Base-by-base conservation (phyloP, 768 basidiomycete species). In the Aureoboletus auriporus region DNA sequence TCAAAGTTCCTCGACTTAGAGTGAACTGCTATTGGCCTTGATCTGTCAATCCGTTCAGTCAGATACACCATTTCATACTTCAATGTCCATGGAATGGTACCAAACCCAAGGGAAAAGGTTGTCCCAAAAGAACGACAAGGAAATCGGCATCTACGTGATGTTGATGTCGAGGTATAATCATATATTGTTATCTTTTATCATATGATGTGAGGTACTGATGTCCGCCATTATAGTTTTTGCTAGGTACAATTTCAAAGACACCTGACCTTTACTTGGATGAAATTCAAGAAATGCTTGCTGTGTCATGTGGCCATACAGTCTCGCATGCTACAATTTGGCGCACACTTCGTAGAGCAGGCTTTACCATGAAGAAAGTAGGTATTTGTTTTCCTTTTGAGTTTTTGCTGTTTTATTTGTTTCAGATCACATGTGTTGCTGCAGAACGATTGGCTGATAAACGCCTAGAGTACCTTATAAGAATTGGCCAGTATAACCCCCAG, bases 321-420 rank as follows among this genome's bases (percentile, higher is more conserved):
- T 41, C 39, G 8, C 33, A 10, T 41, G 20, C 39, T 1, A 47
- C 46, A 11, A 35, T 47, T 33, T 47, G 46, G 46, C 29, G 14
- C 7, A 41, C 39, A 4, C 46, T 40, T 41, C 20, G 20, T 8
- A 30, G 28, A 6, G 23, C 20, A 6, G 46, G 46, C 20, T 40
- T 40, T 40, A 47, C 26, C 0, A 42, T 47, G 46, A 47, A 47
- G n/a, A n/a, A n/a, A n/a, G n/a, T 30, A 47, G 31, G 46, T 34
- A n/a, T 8, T 8, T 46, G 1, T 28, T 37, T 6, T 36, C 11
- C 7, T 13, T 27, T 26, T 3, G 8, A 20, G 3, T 28, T 29
- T 27, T 6, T 26, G 29, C 20, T 30, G 2, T 20, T 10, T 17
- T 4, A 37, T 10, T 37, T 10, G 4, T 12, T 46, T 9, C 14